Base-by-base conservation (phyloP, 306 rosid genomes). In the Betula pendula region DNA sequence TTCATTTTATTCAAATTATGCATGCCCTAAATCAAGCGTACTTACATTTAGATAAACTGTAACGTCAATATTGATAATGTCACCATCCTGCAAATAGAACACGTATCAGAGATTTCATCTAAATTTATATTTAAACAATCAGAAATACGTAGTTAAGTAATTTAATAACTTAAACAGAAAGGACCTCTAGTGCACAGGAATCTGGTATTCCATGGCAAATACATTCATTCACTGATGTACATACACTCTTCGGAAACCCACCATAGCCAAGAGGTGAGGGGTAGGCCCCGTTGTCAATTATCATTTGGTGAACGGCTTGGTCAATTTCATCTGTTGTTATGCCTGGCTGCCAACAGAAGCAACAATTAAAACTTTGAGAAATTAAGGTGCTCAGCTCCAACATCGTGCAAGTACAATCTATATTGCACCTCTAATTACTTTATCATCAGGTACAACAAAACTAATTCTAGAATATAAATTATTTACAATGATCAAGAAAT, bases 201-300 rank as follows among this genome's bases (percentile, higher is more conserved):
- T 95, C 99, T 70, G 99, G 97, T 80, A 92, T 92, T 82, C 97
- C 97, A 77, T 92, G 99, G 89, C 97, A 92, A 58, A 92, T 92
- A 80, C 97, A 92, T 81, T 95, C 99, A 84, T 95, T 95, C 79
- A 95, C 90, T 62, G 99, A 95, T 51, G 99, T 95, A 89, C 99
- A 92, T 47, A 95, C 96, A 71, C 99, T 95, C 90, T 95, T 95
- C 40, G 97, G 99, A 87, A 95, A 95, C 62, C 93, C 93, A 75
- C 96, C 93, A 59, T 95, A 95, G 63, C 97, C 99, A 48, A 95
- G 92, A 69, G 97, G 99, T 38, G 99, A 95, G 0, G 97, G 97
- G 83, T 92, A 95, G 78, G 99, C 99, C 49, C 94, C 94, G 35
- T 92, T 95, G 63, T 95, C 97, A 75, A 95, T 56, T 80, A 95